Conservation (phyloP, 352 stramenopile genomes). For the Pythium rishiriense region DNA sequence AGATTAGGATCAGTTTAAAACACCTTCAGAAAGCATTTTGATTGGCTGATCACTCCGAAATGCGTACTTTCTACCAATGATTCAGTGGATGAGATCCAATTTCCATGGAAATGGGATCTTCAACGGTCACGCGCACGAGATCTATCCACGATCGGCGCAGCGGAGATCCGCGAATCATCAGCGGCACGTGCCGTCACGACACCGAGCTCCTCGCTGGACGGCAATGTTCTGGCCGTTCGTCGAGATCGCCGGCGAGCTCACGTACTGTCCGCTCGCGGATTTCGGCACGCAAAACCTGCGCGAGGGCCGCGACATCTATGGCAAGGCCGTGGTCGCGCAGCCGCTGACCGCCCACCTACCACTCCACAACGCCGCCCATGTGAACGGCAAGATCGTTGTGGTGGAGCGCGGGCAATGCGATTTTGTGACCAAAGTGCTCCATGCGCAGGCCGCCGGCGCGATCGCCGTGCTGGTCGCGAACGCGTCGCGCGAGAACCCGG, state of each 20-base stretch:
- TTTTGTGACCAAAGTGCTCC: slow-evolving; percentile 76
- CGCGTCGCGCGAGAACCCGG: slow-evolving; percentile 26
- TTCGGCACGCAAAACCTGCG: slow-evolving; percentile 47
- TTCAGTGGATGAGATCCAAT: neutral
- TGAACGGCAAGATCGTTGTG: slow-evolving; percentile 58
- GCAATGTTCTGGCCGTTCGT: slow-evolving; percentile 77
- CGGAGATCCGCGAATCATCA: neutral
- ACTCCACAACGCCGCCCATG: slow-evolving; percentile 49
- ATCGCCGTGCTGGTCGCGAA: slow-evolving; percentile 73
- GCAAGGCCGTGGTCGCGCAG: slow-evolving; percentile 52
- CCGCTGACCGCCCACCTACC: slow-evolving; percentile 50
- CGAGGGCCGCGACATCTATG: slow-evolving; percentile 55
- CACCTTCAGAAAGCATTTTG: neutral
- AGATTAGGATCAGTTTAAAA: neutral
- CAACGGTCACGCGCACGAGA: slow-evolving; percentile 8
- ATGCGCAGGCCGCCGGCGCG: slow-evolving; percentile 66
- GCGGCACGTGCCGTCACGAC: too few species aligned
- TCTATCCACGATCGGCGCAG: neutral
- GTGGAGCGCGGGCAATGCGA: slow-evolving; percentile 70
- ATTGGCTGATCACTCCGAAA: neutral
- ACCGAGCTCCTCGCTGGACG: neutral
- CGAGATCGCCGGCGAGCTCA: slow-evolving; percentile 51
- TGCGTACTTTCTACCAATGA: slow-evolving; percentile 12
- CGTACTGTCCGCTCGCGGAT: slow-evolving; percentile 69
- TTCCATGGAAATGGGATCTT: slow-evolving; percentile 22